Evolutionary conservation across 2,329 filamentous ascomycete species (phyloP), one percentile per base, ranked within the genome.

Genomic region (Aureobasidium sp.): DNA sequence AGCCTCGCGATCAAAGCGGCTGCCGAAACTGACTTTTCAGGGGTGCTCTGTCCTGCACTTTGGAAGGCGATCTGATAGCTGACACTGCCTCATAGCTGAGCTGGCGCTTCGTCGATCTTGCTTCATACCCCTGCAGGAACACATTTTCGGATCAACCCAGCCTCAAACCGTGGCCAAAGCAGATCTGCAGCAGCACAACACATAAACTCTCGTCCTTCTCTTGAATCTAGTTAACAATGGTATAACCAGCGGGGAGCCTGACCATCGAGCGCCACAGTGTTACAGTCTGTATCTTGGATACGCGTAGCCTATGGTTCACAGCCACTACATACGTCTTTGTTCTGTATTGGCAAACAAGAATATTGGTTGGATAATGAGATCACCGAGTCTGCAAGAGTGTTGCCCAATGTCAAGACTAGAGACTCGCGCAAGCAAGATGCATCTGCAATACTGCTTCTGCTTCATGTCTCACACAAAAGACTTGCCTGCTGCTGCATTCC

Each of bases 101-200:
- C 55, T 48, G 43, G 55, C 43, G 43, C 32, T 46, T 44, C 53
- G 53, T 59, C 55, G 55, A 59, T 59, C 55, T 27, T 59, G 43
- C 55, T 48, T 59, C 55, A 59, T n/a, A 48, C 43, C 55, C 55
- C 43, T 59, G 55, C 55, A 59, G 55, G 55, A 43, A 48, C 41
- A 59, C 55, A 41, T 26, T 27, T 34, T 27, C 20, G 24, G 26
- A 56, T 41, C 27, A 17, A 27, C 39, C n/a, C 41, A 26, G 41
- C 15, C 24, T 29, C 41, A 29, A 34, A 56, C 26, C 41, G 10
- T 46, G 53, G 39, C 13, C 52, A 36, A 12, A 27, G 53, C 26
- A 34, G 36, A 36, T 15, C 24, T 37, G 51, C 34, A 27, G 50
- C 32, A 39, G 20, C 20, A 43, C 37, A 52, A 20, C 37, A 55